Base-by-base conservation (phyloP, 805 yeast genomes). In the Pichia nanzhaoensis region DNA sequence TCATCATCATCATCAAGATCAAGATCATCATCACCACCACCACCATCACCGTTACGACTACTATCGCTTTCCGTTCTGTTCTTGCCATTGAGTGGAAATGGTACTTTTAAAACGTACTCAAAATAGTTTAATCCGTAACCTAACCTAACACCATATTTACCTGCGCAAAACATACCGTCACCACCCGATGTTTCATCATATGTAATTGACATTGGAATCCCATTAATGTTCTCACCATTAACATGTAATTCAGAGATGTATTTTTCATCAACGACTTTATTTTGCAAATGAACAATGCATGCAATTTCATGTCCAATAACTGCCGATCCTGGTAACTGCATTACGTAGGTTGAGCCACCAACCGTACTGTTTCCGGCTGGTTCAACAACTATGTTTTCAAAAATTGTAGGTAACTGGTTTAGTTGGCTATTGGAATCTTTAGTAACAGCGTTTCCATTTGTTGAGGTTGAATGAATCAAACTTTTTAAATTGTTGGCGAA, bases 311-410 rank as follows among this genome's bases (percentile, higher is more conserved):
- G 70, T 34, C 64, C 63, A 19, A 54, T 41, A 10, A 58, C 54
- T 18, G 75, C 73, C 37, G 65, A 63, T 12, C 68, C 59, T 12
- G 82, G 80, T 42, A 80, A 59, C 14, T 68, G 66, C 20, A 77
- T 50, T 5, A 78, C 53, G 52, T 66, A 73, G 10, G 71, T 65
- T 16, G 65, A 56, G 1, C 67, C 59, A 18, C 63, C 64, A 59
- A 37, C 59, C 63, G 27, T 63, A 51, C 14, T 49, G 38, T 53
- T 53, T n/a, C 52, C 56, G 4, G 53, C 48, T 7, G 78, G 69
- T 18, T 63, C 63, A 34, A 70, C 37, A 34, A 63, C 51, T 43
- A 53, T 49, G 34, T 50, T 54, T 46, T 61, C 65, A 44, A 57
- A 44, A 16, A 50, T 21, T 24, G 37, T 9, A 21, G 42, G 19